Evolutionary conservation across 1,139 yeast genomes (phyloP), one percentile per base, ranked within the genome.

Genomic region (Magnusiomyces sp.): DNA sequence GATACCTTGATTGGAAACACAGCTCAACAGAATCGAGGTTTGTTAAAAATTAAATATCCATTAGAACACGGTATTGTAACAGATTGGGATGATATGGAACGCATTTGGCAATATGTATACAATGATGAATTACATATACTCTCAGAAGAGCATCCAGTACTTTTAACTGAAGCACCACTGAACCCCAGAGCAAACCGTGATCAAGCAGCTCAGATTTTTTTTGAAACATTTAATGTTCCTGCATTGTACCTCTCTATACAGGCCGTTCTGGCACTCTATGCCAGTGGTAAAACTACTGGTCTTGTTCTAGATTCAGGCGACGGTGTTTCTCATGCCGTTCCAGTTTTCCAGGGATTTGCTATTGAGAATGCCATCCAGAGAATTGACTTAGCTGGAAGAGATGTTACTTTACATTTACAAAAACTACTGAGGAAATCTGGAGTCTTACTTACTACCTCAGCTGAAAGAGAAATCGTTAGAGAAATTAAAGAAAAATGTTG

Each of bases 241-340:
- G 90, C 96, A 7, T 61, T 88, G n/a, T 87, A 87, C 62, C 70
- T 88, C 16, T 79, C 89, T 2, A 76, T 86, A 45, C 97, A 89
- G 58, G 94, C 95, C 0, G 90, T 89, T 13, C 70, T 90, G 49
- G 78, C 96, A 1, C 70, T 90, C 36, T 90, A 90, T 68, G 90
- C 97, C 0, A 77, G 87, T 2, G 97, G 97, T 0, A 71, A 89
- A 57, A 90, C 97, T 2, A 89, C 95, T 0, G 97, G 97, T 0
- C 77, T 87, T 40, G 95, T 88, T 10, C 65, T 90, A 13, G 97
- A 90, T 63, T 78, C 85, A 39, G 97, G 97, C 2, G 97, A 90
- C 63, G 97, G 97, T 2, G 95, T 88, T 23, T 78, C 85, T 43
- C 92, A 86, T 62, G 75, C 87, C 7, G 95, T 88, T 0, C 96